Evolutionary conservation across 108 stramenopile species (phyloP).

Genomic region (Pelagomonas calceolata): DNA sequence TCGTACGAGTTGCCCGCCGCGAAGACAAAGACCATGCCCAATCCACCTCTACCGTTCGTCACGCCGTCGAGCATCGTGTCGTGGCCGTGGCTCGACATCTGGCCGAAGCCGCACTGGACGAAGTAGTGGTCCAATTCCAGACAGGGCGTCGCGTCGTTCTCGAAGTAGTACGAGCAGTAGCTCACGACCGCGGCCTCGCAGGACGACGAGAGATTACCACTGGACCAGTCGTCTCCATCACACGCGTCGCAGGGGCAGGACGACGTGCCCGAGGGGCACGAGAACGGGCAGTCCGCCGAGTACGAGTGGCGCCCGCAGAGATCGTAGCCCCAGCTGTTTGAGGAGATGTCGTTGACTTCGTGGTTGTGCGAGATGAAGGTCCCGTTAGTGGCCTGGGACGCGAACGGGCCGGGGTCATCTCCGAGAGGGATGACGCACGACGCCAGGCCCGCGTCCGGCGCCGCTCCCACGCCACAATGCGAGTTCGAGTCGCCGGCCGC

Average conservation of each 20-base stretch:
- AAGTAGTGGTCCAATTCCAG: constrained; percentile 27
- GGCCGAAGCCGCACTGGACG: constrained; percentile 22
- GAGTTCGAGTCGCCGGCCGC: too few relatives aligned
- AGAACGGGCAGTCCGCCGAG: not conserved
- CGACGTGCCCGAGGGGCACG: too few relatives aligned
- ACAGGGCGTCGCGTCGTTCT: constrained; percentile 8
- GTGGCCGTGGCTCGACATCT: not conserved
- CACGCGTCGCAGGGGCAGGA: too few relatives aligned
- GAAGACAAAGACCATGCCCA: constrained; percentile 37
- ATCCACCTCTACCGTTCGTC: constrained; percentile 31
- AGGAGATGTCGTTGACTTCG: not conserved
- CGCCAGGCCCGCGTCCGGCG: not conserved
- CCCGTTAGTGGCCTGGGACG: too few relatives aligned
- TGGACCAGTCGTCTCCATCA: too few relatives aligned
- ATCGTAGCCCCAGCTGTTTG: constrained; percentile 3
- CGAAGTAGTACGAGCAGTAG: too few relatives aligned
- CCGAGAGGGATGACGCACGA: not conserved
- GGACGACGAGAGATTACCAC: too few relatives aligned
- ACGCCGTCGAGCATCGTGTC: constrained; percentile 11
- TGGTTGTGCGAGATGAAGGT: not conserved
- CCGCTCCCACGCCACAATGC: constrained; percentile 6
- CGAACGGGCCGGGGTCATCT: not conserved
- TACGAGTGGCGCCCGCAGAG: not conserved
- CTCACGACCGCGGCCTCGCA: too few relatives aligned
- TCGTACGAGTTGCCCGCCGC: constrained; percentile 28